Evolutionary conservation across 176 grass and related monocot species (phyloP), one percentile per base, ranked within the genome.

Genomic region (Cocos nucifera): DNA sequence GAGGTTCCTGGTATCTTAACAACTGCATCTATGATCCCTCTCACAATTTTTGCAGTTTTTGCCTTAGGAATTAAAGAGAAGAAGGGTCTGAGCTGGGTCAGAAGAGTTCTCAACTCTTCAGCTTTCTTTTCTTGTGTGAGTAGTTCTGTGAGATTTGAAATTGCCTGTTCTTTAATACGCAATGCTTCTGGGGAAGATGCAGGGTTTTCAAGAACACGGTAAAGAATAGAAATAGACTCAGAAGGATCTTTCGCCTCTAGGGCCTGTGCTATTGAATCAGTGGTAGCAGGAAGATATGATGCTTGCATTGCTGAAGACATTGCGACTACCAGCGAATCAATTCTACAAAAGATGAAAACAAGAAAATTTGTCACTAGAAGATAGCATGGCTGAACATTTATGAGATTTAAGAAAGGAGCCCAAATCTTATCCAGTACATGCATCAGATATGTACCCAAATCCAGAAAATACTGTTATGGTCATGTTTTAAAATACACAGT

Each of bases 41-140:
- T 78, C 51, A 95, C 89, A 67, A 95, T 89, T 70, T 95, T 95
- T 56, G 89, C 89, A 35, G 89, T 95, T 74, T 95, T 89, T 59
- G 90, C 90, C 59, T 95, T 95, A 5, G 90, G 86, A 75, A 89
- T 89, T 54, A 89, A 51, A 15, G 78, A 85, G 22, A 95, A 85
- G 56, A 95, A 95, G 44, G 85, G 89, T 35, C 85, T 75, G 62
- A 95, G 85, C 72, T 95, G 81, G 58, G 89, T 89, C 61, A 95
- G 60, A 67, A 95, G 89, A 51, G 69, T 87, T 17, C 85, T 68
- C 50, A 95, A 69, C 51, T 95, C 85, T 67, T 95, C 81, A 19
- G 85, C 84, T 52, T 62, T 75, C 49, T 74, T 85, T 65, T 95
- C 89, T 82, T 85, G 67, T 35, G 85, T 89, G 19, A 95, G 81